Base-by-base conservation (phyloP, 2,329 filamentous ascomycete genomes). In the Parascedosporium putredinis region DNA sequence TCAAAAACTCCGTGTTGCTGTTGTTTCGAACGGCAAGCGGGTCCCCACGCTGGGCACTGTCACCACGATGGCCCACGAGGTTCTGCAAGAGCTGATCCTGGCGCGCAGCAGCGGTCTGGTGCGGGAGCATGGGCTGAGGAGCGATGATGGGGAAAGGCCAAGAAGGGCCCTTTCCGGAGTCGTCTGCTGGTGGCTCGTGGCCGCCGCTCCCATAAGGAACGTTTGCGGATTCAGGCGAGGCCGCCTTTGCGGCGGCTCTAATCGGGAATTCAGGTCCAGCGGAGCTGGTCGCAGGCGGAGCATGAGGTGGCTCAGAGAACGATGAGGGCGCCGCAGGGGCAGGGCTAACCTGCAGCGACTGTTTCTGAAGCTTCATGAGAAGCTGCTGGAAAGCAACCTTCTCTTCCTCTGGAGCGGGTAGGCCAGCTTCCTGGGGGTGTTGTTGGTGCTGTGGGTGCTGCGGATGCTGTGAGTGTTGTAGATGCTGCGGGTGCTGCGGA, bases 351-450 rank as follows among this genome's bases (percentile, higher is more conserved):
- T 65, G 59, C 5, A 67, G 52, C 2, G 69, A 74, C 52, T 79
- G 76, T 51, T 71, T 71, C 53, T 89, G 84, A 36, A 95, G 77
- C 75, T 95, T 94, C 57, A 86, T 79, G 31, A 95, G 71, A 43
- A 96, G 78, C 42, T 83, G 79, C 55, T 88, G 80, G 65, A 96
- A 95, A 1, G 88, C 90, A 63, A 89, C 85, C 64, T 88, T 88
- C 59, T 95, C 90, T 48, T 81, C 78, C 54, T 82, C 80, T 5
- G 72, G 67, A 18, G 65, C 55, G 45, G 33, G 67, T 64, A 49
- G 64, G 62, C 8, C 60, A 54, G 4, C 55, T 45, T 40, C 38
- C 42, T 40, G n/a, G n/a, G n/a, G n/a, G n/a, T n/a, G n/a, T n/a
- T n/a, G n/a, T n/a, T n/a, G n/a, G n/a, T n/a, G n/a, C n/a, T n/a